Evolutionary conservation across 2,329 filamentous ascomycete genomes (phyloP), one percentile per base, ranked within the genome.

Genomic region (Massarina eburnea): DNA sequence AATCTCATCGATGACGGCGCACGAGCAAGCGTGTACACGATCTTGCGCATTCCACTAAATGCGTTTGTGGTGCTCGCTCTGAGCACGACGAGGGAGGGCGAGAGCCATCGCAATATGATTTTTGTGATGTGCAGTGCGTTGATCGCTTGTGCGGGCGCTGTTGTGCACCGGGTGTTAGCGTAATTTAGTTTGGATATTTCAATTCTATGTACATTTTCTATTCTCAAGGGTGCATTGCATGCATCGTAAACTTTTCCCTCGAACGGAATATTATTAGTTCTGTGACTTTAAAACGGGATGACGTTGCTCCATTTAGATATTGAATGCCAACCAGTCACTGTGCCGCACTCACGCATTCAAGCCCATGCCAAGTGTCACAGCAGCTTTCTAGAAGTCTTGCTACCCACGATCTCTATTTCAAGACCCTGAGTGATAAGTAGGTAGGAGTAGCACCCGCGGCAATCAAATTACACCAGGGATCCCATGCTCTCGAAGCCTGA

Each of bases 1-100:
- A 67, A 71, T 29, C 64, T 81, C 4, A 73, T 83, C n/a, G 74
- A 79, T 1, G 80, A 84, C 57, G 73, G 73, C 2, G 70, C 75
- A 19, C 71, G 81, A 34, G 79, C 76, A 3, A 75, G 74, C 34
- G 72, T 83, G 14, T 84, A 84, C 59, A 77, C 78, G 14, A 67
- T 82, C 41, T 67, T 84, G 58, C 73, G 82, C 22, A 71, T 84
- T 12, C 81, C 82, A 9, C 64, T 85, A 49, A 84, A 84, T 57
- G 59, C 57, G 9, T 67, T 67, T 42, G 64, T 66, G 6, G 63
- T 66, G 30, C 52, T 67, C 30, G 62, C 63, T 10, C 42, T 67
- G 27, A 66, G 61, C 43, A 65, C 58, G 18, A 66, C 62, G 4
- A 59, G 57, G 52, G 62, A 66, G 57, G 64, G 63, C 22, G 62